Conservation (phyloP, 805 yeast genomes). For the Ogataea methylovora region DNA sequence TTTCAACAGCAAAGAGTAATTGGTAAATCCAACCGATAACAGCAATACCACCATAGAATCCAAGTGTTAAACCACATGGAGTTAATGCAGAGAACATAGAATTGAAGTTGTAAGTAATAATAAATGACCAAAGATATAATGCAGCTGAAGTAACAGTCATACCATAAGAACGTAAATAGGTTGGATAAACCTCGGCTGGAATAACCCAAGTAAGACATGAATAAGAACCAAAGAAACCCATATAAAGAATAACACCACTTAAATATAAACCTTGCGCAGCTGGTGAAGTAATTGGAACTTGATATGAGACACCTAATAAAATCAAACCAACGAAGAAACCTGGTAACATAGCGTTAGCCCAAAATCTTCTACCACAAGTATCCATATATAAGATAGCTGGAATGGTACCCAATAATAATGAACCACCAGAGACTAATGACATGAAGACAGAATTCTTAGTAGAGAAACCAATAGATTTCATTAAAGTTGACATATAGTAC, state of each 20-base stretch:
- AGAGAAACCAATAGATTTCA: conserved; percentile 47
- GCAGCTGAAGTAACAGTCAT: no score
- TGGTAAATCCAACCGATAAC: no score
- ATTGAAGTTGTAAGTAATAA: no score
- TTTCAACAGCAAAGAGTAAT: no score
- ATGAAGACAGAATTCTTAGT: conserved; percentile 47
- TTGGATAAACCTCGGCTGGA: no score
- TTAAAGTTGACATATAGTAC: conserved; percentile 56
- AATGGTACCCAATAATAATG: conserved; percentile 54
- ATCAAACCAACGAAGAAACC: conserved; percentile 56
- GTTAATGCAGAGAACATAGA: no score
- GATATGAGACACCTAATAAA: conserved; percentile 53
- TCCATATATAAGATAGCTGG: conserved; percentile 59
- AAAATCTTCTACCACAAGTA: conserved; percentile 46
- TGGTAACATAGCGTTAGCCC: conserved; percentile 49
- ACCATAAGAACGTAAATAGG: no score
- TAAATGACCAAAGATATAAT: no score
- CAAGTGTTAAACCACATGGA: no score
- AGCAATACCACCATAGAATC: no score
- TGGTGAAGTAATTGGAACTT: conserved; percentile 29
- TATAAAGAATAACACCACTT: conserved; percentile 55
- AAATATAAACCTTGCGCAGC: conserved; percentile 55
- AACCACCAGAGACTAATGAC: conserved; percentile 66
- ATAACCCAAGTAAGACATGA: no score
- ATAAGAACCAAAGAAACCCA: conserved; percentile 61